Base-by-base conservation (phyloP, 345 rosid genomes). In the Garcia nutans region DNA sequence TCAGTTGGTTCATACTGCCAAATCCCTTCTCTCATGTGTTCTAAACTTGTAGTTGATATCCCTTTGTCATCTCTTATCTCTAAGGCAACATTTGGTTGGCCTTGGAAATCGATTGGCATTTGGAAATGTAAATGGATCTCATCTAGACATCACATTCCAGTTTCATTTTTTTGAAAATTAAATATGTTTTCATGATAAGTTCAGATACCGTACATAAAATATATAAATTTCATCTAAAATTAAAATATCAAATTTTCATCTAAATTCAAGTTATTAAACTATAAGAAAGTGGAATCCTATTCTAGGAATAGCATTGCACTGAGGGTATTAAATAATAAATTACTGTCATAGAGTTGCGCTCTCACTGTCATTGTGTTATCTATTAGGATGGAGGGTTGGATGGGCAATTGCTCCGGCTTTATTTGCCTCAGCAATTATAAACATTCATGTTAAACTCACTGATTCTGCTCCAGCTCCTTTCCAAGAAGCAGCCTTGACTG, bases 401-500 rank as follows among this genome's bases (percentile, higher is more conserved):
- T 88, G 93, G 91, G 91, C 89, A 52, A 85, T 89, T 72, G 93
- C 87, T 83, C 89, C 88, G 33, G 79, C 88, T 26, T 54, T 33
- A 79, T 73, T 84, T 37, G 86, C 89, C 49, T 82, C 82, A 33
- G 86, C 89, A 66, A 83, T 85, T 59, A 83, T 78, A 77, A 87
- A 84, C 83, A 89, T 89, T 72, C 89, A 89, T 54, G 65, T 82
- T 68, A 87, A 65, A 78, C 47, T 89, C 70, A 87, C 89, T 8
- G 89, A 83, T 85, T 87, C 82, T 13, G 89, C 89, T 62, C 91
- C 93, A 49, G 89, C 90, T 12, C 90, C 91, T 33, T 89, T 89
- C 87, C 89, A 88, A 63, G 89, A 88, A 74, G 91, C 93, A 74
- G 87, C 90, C 47, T 79, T 85, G 81, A 76, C 77, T 63, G 90